Evolutionary conservation across 495 filamentous ascomycete genomes (phyloP).

Genomic region (Letharia columbiana): DNA sequence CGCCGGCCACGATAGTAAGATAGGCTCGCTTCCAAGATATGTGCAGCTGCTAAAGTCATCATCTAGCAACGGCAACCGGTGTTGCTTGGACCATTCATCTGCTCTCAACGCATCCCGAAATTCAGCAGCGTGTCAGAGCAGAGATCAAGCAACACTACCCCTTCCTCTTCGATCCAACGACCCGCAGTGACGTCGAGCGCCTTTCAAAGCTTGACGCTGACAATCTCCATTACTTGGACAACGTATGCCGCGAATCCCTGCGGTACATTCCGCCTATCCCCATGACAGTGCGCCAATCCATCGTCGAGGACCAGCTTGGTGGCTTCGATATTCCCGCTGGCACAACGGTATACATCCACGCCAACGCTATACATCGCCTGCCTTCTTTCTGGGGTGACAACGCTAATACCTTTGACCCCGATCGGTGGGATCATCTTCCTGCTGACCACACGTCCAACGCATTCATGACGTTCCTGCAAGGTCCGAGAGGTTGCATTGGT

Average conservation of each 20-base stretch:
- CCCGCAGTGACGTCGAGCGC: conserved; percentile 15
- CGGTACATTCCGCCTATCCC: conserved; percentile 41
- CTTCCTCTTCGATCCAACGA: conserved; percentile 22
- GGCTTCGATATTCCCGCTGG: conserved; percentile 24
- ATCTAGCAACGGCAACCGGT: conserved; percentile 25
- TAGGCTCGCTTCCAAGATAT: too few species aligned
- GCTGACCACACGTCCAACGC: conserved; percentile 22
- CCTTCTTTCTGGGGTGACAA: conserved; percentile 45
- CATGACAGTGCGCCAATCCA: conserved; percentile 29
- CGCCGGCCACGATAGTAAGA: conserved; percentile 25
- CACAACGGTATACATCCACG: conserved; percentile 23
- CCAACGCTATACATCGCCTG: conserved; percentile 28
- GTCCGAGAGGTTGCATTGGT: conserved; percentile 28
- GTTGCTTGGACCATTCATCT: conserved; percentile 27
- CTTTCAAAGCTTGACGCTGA: conserved; percentile 23
- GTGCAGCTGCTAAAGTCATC: not conserved
- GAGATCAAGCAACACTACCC: conserved; percentile 26
- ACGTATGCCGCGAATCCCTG: conserved; percentile 43
- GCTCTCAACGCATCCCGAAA: conserved; percentile 24
- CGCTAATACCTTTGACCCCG: conserved; percentile 35
- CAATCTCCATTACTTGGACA: conserved; percentile 39
- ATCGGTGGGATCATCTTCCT: conserved; percentile 27
- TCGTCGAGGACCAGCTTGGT: conserved; percentile 21
- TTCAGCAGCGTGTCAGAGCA: conserved; percentile 25
- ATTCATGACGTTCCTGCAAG: conserved; percentile 28